A percentile compares a stretch with the other conserved stretches of the same genome.
These are phyloP conservation scores for Trametes gibbosa DNA, from an alignment of 768 basidiomycete genomes.

Conservation along the genomic window DNA sequence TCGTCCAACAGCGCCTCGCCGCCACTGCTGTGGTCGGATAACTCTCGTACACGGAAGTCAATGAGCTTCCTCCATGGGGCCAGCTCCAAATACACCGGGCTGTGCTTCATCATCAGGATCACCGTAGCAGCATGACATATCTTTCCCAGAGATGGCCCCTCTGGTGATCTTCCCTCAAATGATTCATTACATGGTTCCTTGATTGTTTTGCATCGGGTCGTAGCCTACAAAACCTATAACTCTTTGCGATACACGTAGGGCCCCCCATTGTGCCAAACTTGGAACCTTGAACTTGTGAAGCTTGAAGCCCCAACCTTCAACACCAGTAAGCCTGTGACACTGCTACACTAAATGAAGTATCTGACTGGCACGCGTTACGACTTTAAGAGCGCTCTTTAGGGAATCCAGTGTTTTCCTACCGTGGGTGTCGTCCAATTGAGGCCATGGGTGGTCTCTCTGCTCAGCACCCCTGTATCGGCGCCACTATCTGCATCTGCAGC, in stretches of 20 bases:
- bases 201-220: neutral
- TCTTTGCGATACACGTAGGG: neutral
- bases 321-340: too few relatives aligned
- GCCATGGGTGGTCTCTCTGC: too few relatives aligned
- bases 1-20: neutral
- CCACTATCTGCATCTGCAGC: too few relatives aligned
- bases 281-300: too few relatives aligned
- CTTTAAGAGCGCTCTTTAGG: too few relatives aligned
- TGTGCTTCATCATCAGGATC: slow-evolving; percentile 8
- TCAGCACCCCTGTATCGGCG: too few relatives aligned
- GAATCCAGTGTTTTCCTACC: too few relatives aligned
- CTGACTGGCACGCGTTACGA: too few relatives aligned
- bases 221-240: neutral
- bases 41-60: neutral
- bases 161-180: neutral
- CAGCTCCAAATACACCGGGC: neutral
- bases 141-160: neutral
- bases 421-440: too few relatives aligned
- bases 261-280: neutral
- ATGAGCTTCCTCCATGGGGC: neutral
- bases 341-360: too few relatives aligned
- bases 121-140: slow-evolving; percentile 8
- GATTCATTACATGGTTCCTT: neutral
- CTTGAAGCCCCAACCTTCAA: too few relatives aligned
- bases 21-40: neutral